Conservation (phyloP, 768 basidiomycete genomes). For the Boletellus emodensis region DNA sequence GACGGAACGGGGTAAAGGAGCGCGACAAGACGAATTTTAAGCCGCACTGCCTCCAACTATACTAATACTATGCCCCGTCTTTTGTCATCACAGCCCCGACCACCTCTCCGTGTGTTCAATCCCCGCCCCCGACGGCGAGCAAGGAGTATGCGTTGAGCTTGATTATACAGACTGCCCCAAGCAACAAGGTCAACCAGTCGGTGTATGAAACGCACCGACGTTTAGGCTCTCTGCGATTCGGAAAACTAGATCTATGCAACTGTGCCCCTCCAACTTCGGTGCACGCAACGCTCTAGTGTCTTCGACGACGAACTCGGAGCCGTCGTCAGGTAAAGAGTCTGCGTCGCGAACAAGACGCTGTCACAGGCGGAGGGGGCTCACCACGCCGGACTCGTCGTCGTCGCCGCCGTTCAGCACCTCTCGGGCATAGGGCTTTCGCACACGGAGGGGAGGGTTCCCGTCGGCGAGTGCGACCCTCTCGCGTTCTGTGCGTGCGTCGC, state of each 20-base stretch:
- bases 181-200: not conserved
- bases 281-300: not conserved
- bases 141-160: conserved; percentile 13
- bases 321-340: conserved; percentile 11
- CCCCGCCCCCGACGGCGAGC: not conserved
- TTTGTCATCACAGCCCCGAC: too few species aligned
- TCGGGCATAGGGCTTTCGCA: too few species aligned
- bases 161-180: conserved; percentile 3
- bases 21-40: too few species aligned
- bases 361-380: too few species aligned
- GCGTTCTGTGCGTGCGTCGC: too few species aligned
- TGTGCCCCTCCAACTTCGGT: conserved; percentile 31
- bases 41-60: too few species aligned
- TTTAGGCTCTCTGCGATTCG: conserved; percentile 3
- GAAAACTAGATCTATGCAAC: conserved; percentile 25
- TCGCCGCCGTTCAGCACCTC: too few species aligned
- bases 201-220: not conserved
- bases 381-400: too few species aligned
- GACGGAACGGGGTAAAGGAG: too few species aligned
- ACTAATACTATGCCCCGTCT: too few species aligned
- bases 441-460: too few species aligned
- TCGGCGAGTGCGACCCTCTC: too few species aligned
- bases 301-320: not conserved
- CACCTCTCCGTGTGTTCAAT: not conserved
- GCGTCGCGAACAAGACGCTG: conserved; percentile 7